These are phyloP conservation scores for Scutellaria minor DNA, from an alignment of 257 asterid genomes.

Conservation along the genomic window DNA sequence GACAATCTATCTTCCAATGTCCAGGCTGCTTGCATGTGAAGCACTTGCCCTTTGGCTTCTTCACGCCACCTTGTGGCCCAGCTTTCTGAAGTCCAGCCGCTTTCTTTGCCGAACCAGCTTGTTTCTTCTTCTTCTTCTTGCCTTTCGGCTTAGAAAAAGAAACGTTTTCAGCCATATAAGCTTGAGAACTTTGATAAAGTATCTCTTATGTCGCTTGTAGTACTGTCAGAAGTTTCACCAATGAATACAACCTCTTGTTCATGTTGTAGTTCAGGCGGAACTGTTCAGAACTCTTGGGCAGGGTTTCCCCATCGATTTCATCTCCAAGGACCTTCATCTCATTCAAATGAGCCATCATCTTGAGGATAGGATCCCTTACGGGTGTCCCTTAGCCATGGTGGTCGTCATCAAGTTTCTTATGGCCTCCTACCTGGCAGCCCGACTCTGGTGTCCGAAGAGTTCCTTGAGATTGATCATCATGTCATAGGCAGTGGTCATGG, in stretches of 20 bases:
- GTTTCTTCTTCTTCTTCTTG: background rate
- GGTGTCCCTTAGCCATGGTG: constrained; percentile 5
- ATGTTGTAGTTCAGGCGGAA: background rate
- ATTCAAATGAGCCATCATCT: too few relatives aligned
- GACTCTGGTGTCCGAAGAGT: background rate
- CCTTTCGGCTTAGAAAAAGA: background rate
- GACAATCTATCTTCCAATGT: too few relatives aligned
- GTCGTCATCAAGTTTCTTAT: background rate
- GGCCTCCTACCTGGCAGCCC: too few relatives aligned
- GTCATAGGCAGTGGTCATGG: background rate
- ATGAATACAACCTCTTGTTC: too few relatives aligned
- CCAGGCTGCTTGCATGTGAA: too few relatives aligned
- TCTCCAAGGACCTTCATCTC: background rate
- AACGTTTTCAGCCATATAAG: background rate
- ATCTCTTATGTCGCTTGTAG: too few relatives aligned
- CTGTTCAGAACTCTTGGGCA: background rate
- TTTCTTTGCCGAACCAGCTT: background rate
- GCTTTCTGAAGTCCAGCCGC: background rate
- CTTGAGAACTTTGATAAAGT: too few relatives aligned
- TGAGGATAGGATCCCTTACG: background rate
- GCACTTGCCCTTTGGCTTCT: too few relatives aligned
- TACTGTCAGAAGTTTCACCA: too few relatives aligned
- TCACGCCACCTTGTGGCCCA: background rate
- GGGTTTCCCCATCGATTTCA: background rate
- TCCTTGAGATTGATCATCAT: too few relatives aligned